phyloP scores from a whole-genome alignment of 2,329 filamentous ascomycete genomes.

The Hymenotorrendiella dingleyae region DNA sequence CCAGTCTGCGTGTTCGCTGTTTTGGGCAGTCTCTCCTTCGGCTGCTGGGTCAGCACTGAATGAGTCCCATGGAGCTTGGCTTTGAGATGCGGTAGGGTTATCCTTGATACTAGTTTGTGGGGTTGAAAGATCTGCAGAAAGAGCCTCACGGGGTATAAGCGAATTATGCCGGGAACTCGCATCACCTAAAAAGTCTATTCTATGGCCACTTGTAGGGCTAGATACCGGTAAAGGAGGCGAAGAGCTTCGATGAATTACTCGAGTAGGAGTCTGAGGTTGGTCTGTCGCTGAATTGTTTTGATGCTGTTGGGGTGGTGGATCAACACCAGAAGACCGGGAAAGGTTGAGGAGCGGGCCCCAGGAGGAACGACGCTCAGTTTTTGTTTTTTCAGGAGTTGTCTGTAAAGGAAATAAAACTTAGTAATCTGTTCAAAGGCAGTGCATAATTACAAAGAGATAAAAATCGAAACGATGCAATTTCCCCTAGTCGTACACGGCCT shows the following conservation, averaged over 20 bases:
- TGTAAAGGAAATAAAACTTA: constrained; percentile 30
- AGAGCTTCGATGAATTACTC: constrained; percentile 2
- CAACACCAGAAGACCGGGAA: constrained; percentile 30
- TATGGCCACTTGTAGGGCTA: no score
- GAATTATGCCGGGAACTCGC: constrained; percentile 3
- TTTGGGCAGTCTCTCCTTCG: constrained; percentile 33
- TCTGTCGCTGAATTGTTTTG: constrained; percentile 11
- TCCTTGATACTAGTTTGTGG: constrained; percentile 13
- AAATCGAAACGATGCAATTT: constrained; percentile 26
- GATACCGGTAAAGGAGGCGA: constrained; percentile 7
- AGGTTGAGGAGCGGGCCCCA: constrained; percentile 37
- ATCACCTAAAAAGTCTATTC: no score
- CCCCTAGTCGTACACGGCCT: constrained; percentile 30
- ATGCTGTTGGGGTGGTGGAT: constrained; percentile 20
- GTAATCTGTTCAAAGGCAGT: constrained; percentile 26
- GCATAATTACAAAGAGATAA: constrained; percentile 23
- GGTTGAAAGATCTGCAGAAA: constrained; percentile 9
- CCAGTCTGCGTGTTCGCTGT: no score
- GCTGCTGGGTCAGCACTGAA: constrained; percentile 33
- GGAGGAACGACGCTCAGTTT: constrained; percentile 37
- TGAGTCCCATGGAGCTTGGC: constrained; percentile 33
- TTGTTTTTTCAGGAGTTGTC: constrained; percentile 33
- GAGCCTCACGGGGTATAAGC: background rate
- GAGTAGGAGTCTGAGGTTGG: constrained; percentile 10
- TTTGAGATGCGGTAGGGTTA: constrained; percentile 30